These are phyloP conservation scores for Ascochyta fabae DNA, from an alignment of 2,329 filamentous ascomycete species.

Conservation along the genomic window DNA sequence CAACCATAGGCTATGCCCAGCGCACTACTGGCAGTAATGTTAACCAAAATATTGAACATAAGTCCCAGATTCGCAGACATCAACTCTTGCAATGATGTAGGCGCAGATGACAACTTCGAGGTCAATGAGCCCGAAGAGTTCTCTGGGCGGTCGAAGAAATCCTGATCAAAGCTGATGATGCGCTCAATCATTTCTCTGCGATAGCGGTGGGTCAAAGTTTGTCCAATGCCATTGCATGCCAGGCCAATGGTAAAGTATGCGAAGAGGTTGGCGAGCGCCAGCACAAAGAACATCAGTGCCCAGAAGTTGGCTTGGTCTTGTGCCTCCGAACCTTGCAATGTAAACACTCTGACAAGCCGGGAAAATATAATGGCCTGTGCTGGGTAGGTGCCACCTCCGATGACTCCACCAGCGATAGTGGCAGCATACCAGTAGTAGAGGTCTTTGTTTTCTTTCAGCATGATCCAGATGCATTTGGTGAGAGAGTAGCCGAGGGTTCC, in stretches of 20 bases:
- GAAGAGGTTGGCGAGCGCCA: conserved; percentile 25
- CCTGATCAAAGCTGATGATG: conserved; percentile 27
- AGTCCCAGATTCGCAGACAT: conserved; percentile 73
- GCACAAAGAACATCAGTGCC: conserved; percentile 34
- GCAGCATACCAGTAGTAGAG: conserved; percentile 13
- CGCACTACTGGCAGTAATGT: conserved; percentile 72
- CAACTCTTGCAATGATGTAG: conserved; percentile 82
- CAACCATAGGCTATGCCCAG: conserved; percentile 54
- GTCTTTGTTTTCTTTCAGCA: conserved; percentile 20
- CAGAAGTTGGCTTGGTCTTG: conserved; percentile 25
- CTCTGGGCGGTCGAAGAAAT: conserved; percentile 85
- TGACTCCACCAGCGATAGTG: conserved; percentile 6
- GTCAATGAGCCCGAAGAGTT: conserved; percentile 87
- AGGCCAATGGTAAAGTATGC: conserved; percentile 61
- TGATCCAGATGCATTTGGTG: conserved; percentile 19
- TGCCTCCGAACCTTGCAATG: conserved; percentile 19
- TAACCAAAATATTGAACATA: conserved; percentile 77
- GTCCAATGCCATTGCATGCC: conserved; percentile 66
- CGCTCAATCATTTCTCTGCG: conserved; percentile 13
- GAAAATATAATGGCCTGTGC: conserved; percentile 26
- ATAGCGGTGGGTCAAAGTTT: conserved; percentile 15
- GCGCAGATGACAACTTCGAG: conserved; percentile 72
- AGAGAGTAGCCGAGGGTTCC: conserved; percentile 18
- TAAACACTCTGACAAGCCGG: conserved; percentile 24
- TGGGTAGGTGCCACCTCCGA: conserved; percentile 11